A percentile compares a stretch with the other conserved stretches of the same genome.
These are phyloP conservation scores for Verticillium isaacii DNA, from an alignment of 2,329 filamentous ascomycete species.

Conservation along the genomic window DNA sequence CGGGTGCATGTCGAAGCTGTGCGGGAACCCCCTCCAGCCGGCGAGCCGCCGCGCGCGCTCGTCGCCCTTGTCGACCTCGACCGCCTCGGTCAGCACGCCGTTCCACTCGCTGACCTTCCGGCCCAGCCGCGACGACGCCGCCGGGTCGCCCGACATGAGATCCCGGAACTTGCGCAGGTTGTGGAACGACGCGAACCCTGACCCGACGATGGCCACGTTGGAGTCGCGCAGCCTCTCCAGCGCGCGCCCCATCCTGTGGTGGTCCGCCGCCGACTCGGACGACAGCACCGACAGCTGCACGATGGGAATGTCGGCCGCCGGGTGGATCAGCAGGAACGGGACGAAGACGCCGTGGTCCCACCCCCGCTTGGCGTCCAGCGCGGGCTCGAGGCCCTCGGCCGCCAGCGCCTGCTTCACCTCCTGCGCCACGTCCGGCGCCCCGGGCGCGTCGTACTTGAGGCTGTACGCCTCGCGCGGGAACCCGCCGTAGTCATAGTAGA, in stretches of 20 bases:
- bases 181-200: conserved; percentile 55
- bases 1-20: conserved; percentile 50
- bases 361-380: conserved; percentile 33
- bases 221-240: conserved; percentile 42
- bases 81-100: conserved; percentile 34
- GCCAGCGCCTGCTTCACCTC: conserved; percentile 41
- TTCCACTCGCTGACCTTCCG: conserved; percentile 37
- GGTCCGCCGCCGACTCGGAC: conserved; percentile 42
- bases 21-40: conserved; percentile 42
- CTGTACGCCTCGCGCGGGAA: conserved; percentile 52
- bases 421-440: conserved; percentile 46
- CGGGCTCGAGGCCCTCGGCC: conserved; percentile 36
- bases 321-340: conserved; percentile 49
- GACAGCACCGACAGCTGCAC: conserved; percentile 52
- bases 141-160: conserved; percentile 18
- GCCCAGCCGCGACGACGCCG: conserved; percentile 17
- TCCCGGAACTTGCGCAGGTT: conserved; percentile 44
- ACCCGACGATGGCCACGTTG: conserved; percentile 56
- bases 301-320: conserved; percentile 46
- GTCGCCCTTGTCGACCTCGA: conserved; percentile 23
- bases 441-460: conserved; percentile 52
- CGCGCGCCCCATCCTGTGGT: conserved; percentile 49
- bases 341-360: conserved; percentile 62
- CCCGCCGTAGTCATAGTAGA: conserved; percentile 56
- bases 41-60: conserved; percentile 34